phyloP scores from a whole-genome alignment of 768 basidiomycete genomes.

The Imleria badia region DNA sequence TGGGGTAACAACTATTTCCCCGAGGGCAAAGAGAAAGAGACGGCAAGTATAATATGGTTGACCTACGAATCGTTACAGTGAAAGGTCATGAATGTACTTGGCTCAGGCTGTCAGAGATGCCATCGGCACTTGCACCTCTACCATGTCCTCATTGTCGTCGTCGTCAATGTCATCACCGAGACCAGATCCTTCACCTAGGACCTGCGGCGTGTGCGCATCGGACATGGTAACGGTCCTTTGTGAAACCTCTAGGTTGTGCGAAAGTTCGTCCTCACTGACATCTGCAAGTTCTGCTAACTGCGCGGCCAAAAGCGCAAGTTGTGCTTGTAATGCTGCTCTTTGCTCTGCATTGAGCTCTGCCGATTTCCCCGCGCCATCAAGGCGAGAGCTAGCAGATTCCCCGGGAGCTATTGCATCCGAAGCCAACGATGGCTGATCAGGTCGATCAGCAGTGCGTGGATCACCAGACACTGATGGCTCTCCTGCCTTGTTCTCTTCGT shows the following conservation, averaged over 20 bases:
- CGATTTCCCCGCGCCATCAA: slow-evolving; percentile 8
- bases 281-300: slow-evolving; percentile 70
- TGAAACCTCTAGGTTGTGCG: slow-evolving; percentile 24
- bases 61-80: not conserved
- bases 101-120: slow-evolving; percentile 16
- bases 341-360: slow-evolving; percentile 40
- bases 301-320: slow-evolving; percentile 68
- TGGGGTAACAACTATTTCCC: too few species aligned
- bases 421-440: slow-evolving; percentile 5
- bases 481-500: slow-evolving; percentile 22
- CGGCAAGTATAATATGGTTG: not conserved
- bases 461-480: slow-evolving; percentile 7
- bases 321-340: slow-evolving; percentile 71
- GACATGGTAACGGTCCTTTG: not conserved
- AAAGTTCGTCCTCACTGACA: slow-evolving; percentile 32
- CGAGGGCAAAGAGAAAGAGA: too few species aligned
- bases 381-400: slow-evolving; percentile 2
- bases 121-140: slow-evolving; percentile 27
- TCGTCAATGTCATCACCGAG: slow-evolving; percentile 14
- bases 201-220: not conserved
- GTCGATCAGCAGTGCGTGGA: not conserved
- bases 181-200: slow-evolving; percentile 4
- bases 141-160: slow-evolving; percentile 27
- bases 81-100: not conserved
- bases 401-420: not conserved